Conservation (phyloP, 169 alveolate species). For the Eimeria maxima region DNA sequence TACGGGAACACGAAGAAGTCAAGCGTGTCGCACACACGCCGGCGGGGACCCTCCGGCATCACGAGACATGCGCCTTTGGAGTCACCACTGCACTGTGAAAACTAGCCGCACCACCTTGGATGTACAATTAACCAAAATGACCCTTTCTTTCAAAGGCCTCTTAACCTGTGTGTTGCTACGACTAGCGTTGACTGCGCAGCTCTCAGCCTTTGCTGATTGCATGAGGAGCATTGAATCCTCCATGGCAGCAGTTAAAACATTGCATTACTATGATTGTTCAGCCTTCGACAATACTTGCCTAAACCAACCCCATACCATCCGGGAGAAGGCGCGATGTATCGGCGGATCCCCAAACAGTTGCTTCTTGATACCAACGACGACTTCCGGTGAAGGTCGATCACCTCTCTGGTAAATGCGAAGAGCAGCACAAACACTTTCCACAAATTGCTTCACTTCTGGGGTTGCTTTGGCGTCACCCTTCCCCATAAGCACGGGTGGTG, state of each 20-base stretch:
- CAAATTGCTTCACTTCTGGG: neutral
- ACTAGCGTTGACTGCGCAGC: neutral
- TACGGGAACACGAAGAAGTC: neutral
- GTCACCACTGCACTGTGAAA: neutral
- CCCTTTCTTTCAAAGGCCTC: neutral
- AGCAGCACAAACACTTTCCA: neutral
- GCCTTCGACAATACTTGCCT: neutral
- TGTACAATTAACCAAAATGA: neutral
- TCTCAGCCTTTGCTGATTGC: neutral
- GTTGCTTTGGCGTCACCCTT: neutral
- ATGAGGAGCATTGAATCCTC: neutral
- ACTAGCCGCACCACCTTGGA: neutral
- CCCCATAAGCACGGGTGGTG: neutral
- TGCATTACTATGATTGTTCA: neutral
- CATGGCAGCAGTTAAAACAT: neutral
- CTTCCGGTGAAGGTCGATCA: neutral
- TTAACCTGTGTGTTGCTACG: neutral
- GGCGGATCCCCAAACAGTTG: neutral
- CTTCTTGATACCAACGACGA: neutral
- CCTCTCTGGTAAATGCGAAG: neutral
- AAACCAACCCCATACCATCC: neutral
- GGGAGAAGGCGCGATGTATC: neutral
- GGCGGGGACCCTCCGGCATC: neutral
- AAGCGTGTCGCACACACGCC: neutral
- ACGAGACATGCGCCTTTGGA: neutral